These are phyloP conservation scores for Exophiala calicioides DNA, from an alignment of 2,329 filamentous ascomycete genomes.

Conservation along the genomic window DNA sequence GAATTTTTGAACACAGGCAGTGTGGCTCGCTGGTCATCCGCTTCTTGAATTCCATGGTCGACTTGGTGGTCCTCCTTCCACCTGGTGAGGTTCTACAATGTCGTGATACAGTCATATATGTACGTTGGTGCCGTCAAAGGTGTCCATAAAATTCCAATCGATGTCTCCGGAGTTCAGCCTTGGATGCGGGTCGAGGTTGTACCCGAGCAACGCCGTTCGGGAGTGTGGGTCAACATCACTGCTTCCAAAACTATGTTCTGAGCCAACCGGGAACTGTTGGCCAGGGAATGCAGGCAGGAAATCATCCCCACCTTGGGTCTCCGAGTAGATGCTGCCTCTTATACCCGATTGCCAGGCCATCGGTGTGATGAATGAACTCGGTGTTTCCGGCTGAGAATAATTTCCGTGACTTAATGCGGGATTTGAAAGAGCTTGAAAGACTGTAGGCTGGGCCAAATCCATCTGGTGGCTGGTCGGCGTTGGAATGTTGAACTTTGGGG, in stretches of 20 bases:
- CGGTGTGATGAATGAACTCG: conserved; percentile 18
- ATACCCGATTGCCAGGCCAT: conserved; percentile 20
- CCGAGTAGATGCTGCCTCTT: conserved; percentile 20
- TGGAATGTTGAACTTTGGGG: conserved; percentile 25
- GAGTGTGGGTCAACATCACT: conserved; percentile 30
- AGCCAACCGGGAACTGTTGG: conserved; percentile 32
- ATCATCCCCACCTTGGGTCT: conserved; percentile 21
- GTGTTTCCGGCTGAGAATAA: conserved; percentile 21
- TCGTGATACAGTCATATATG: conserved; percentile 18
- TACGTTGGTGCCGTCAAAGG: conserved; percentile 14
- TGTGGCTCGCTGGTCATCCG: too few species aligned
- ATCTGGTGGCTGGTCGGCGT: conserved; percentile 23
- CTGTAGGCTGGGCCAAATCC: conserved; percentile 25
- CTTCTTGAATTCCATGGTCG: too few species aligned
- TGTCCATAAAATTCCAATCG: conserved; percentile 30
- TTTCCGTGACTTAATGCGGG: conserved; percentile 13
- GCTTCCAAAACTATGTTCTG: conserved; percentile 29
- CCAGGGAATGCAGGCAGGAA: conserved; percentile 34
- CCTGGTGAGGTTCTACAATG: too few species aligned
- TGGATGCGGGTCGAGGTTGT: conserved; percentile 32
- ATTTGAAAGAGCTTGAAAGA: conserved; percentile 28
- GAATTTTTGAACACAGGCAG: too few species aligned
- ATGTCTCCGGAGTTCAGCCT: conserved; percentile 26
- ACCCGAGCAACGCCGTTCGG: conserved; percentile 30
- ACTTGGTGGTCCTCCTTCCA: too few species aligned